Base-by-base conservation (phyloP, 2,329 filamentous ascomycete genomes). In the Podosphaera xanthii region DNA sequence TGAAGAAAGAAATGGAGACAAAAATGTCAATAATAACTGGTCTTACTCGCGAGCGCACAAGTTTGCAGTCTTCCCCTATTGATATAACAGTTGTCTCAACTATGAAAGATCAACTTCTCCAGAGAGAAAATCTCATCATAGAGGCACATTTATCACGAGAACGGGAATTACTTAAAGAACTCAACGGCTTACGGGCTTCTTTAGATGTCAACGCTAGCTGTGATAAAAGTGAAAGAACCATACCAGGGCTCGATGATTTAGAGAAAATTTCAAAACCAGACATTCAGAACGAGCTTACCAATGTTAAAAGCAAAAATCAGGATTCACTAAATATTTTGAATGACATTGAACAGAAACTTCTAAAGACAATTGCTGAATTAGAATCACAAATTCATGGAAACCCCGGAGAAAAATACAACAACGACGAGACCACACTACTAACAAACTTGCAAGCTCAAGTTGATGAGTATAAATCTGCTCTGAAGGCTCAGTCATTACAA, bases 21-120 rank as follows among this genome's bases (percentile, higher is more conserved):
- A 98, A 98, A 78, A 89, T 91, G 76, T 87, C 87, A 36, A 90
- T 98, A 68, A 97, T 98, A 65, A 87, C 88, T 36, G 92, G 92
- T 5, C 76, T 98, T 63, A 94, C 92, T 2, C 84, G 92, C 59
- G 94, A 98, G 71, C 79, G 94, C 61, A 91, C 88, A 2, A 96
- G 89, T 72, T 77, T 96, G 72, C 88, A 91, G 69, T 76, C 77
- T 2, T 85, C 86, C 33, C 86, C 89, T 6, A 83, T 95, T 68
- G 92, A 98, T 68, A 94, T 96, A 69, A 90, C 87, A 0, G 83
- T 96, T 63, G 84, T 97, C 38, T 85, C 87, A 3, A 84, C 83
- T 14, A 80, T 98, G 74, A 85, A 87, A 61, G 87, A 94, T 62
- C 89, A 96, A 70, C 78, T 98, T 4, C 81, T 90, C 67, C 83